Base-by-base conservation (phyloP, 1,284 basidiomycete species). In the Pascua sp. region DNA sequence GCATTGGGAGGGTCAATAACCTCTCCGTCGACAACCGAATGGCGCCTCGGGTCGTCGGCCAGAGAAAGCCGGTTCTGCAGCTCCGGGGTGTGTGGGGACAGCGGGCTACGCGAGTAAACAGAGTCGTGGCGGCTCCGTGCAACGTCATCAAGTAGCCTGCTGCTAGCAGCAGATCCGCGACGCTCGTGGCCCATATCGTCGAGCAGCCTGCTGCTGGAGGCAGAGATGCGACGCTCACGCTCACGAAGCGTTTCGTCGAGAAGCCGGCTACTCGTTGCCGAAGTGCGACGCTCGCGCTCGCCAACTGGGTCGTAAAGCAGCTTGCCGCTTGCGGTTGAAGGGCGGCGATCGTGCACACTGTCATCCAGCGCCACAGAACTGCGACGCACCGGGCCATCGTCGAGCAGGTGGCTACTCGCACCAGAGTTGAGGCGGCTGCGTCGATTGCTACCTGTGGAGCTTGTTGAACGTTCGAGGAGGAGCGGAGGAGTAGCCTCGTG, bases 361-460 rank as follows among this genome's bases (percentile, higher is more conserved):
- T 59, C 57, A 18, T 55, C 48, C 8, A 50, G 37, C 8, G 47
- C 43, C 45, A 15, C 36, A 39, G 56, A 58, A 11, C 11, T 12
- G 42, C 39, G 42, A 8, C 58, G 46, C 13, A 39, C 43, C 13
- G 40, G 42, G 41, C 41, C 49, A 16, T 24, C 37, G 46, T 49
- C 51, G n/a, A 59, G 57, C 9, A 59, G 37, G 17, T 37, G 49
- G 41, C 49, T 48, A 47, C 53, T 55, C 32, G 38, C 18, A 8
- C 9, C 40, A 7, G 55, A 60, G 56, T 51, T 49, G 51, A 41
- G 42, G 37, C 54, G 57, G 51, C 57, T 55, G 42, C 49, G 51
- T 0, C 10, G 47, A 49, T n/a, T 40, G 47, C 39, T 11, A 5
- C 38, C 47, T 49, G 13, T 11, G 7, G 11, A 36, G 39, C 40